Evolutionary conservation across 208 protist genomes (phyloP), one percentile per base, ranked within the genome.

Genomic region (Crithidia bombi): DNA sequence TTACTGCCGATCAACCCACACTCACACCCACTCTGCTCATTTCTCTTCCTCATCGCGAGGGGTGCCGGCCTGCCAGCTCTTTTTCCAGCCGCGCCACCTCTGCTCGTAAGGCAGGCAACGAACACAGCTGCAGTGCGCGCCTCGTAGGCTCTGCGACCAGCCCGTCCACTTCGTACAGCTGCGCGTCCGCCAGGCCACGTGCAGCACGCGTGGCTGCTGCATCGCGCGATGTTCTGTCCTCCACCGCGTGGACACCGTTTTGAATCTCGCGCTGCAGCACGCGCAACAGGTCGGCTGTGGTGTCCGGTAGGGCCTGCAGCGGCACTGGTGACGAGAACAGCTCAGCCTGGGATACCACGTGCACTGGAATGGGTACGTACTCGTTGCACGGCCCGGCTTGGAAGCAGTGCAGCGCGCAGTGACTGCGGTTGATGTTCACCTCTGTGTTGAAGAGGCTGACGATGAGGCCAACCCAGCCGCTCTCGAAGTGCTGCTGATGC

Each of bases 391-490:
- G 50, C 0, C 81, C 83, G 10, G 83, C 81, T 55, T 87, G 87
- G 43, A 93, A 93, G 75, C 79, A 85, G 78, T 93, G 87, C 50
- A 91, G 76, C 0, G 79, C 81, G 51, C 81, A 83, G 28, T 69
- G 69, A n/a, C 74, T 62, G 35, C 68, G 63, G 26, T 85, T 57
- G 17, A 36, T 39, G 50, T 49, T 33, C 11, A 41, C 19, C 47
- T 90, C 78, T 7, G 49, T 78, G 82, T 94, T 82, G 66, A 95
- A 95, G 35, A 95, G 79, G 56, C 86, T 91, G 58, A 93, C 89
- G 44, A 96, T 95, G 39, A 95, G 77, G 5, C 92, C 88, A 11
- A 95, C 84, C 83, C 88, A 96, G 12, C 87, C 83, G 49, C 79
- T 85, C 49, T 94, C 88, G 49, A 94, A 38, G 59, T 82, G 64